phyloP scores from a whole-genome alignment of 1,284 basidiomycete genomes.

The Ustilago tritici region DNA sequence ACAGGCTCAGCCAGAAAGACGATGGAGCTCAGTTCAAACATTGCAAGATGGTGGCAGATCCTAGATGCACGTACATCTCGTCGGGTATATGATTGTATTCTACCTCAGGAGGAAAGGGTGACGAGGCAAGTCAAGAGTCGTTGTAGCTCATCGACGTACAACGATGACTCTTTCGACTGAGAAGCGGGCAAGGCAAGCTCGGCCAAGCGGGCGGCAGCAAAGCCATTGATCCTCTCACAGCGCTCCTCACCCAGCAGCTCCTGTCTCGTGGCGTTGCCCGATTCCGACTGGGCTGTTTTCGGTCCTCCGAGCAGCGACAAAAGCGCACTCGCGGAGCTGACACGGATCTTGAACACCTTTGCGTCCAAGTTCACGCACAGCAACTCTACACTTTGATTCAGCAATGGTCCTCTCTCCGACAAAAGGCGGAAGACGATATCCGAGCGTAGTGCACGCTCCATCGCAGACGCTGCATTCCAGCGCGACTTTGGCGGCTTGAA shows the following conservation, averaged over 20 bases:
- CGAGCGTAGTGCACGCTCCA: conserved; percentile 31
- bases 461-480: conserved; percentile 46
- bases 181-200: conserved; percentile 7
- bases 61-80: background rate
- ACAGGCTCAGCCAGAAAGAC: conserved; percentile 15
- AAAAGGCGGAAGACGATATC: conserved; percentile 8
- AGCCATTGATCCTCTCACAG: background rate
- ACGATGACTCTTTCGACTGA: conserved; percentile 21
- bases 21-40: conserved; percentile 34
- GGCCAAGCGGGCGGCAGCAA: conserved; percentile 18
- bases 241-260: conserved; percentile 22
- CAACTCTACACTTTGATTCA: conserved; percentile 18
- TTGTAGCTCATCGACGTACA: conserved; percentile 35
- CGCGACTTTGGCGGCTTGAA: conserved; percentile 44
- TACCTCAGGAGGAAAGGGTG: background rate
- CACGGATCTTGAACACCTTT: conserved; percentile 40
- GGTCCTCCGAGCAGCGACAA: conserved; percentile 12
- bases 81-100: conserved; percentile 5
- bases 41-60: conserved; percentile 18
- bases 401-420: conserved; percentile 3
- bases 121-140: conserved; percentile 9
- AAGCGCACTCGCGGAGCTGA: conserved; percentile 30
- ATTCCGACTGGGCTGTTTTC: background rate
- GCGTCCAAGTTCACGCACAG: conserved; percentile 21
- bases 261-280: background rate